These are phyloP conservation scores for Penicillium aurantiogriseum DNA, from an alignment of 2,329 filamentous ascomycete species.

Conservation along the genomic window DNA sequence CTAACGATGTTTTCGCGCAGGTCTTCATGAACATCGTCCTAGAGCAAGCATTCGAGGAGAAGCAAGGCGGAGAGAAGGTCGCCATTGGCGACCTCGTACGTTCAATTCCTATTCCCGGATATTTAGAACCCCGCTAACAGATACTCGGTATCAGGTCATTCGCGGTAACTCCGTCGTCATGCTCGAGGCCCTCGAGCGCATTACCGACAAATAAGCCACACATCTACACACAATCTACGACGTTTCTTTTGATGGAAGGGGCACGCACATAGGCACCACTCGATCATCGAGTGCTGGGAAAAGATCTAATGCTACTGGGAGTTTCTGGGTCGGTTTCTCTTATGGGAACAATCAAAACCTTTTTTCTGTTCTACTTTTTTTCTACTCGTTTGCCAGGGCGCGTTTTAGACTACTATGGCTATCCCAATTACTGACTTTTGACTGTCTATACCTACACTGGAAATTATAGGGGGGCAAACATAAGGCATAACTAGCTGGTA, in stretches of 20 bases:
- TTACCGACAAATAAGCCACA: conserved; percentile 41
- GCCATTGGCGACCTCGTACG: conserved; percentile 88
- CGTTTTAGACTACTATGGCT: conserved; percentile 4
- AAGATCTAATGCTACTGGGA: conserved; percentile 36
- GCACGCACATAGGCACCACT: conserved; percentile 12
- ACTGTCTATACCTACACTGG: neutral
- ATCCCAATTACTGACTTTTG: conserved; percentile 2
- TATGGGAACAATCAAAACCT: conserved; percentile 33
- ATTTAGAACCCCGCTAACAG: conserved; percentile 6
- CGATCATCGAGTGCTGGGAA: conserved; percentile 18
- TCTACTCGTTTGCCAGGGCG: conserved; percentile 4
- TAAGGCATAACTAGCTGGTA: conserved; percentile 9
- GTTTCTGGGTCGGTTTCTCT: conserved; percentile 40
- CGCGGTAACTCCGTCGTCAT: conserved; percentile 98
- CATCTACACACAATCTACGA: conserved; percentile 14
- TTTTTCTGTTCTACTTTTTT: conserved; percentile 18
- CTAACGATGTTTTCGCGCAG: conserved; percentile 47
- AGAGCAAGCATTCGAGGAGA: conserved; percentile 95
- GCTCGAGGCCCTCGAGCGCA: conserved; percentile 65
- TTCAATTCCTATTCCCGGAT: neutral
- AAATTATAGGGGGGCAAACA: neutral
- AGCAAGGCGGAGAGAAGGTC: conserved; percentile 84
- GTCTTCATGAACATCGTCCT: conserved; percentile 98
- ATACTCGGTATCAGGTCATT: conserved; percentile 64
- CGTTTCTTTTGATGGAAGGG: conserved; percentile 14